A percentile compares a stretch with the other conserved stretches of the same genome.
Conservation (phyloP, 441 rosid genomes). For the Populus hybrid region DNA sequence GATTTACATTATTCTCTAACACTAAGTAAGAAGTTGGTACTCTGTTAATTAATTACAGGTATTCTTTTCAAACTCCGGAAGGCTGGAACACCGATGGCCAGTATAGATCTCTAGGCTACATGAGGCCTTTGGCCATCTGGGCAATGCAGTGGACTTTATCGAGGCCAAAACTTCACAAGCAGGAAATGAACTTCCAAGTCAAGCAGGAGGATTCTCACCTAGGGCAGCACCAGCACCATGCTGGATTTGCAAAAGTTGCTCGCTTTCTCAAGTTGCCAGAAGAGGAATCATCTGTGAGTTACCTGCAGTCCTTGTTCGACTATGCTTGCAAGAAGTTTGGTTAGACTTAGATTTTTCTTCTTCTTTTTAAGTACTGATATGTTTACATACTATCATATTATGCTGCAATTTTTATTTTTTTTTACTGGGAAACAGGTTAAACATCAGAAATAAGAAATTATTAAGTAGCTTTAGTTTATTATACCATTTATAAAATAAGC, state of each 20-base stretch:
- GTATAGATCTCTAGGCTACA: constrained; percentile 63
- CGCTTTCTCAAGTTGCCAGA: constrained; percentile 55
- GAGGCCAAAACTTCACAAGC: constrained; percentile 28
- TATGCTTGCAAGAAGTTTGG: constrained; percentile 51
- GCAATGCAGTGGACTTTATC: constrained; percentile 91
- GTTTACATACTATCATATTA: neutral
- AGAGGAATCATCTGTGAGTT: constrained; percentile 34
- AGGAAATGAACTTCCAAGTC: constrained; percentile 22
- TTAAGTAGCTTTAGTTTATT: too few species aligned
- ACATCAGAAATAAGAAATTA: too few species aligned
- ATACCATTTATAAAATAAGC: too few species aligned
- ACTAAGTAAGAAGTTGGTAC: too few species aligned
- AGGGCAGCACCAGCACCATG: constrained; percentile 28
- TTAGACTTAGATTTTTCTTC: neutral
- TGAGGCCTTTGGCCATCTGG: constrained; percentile 97
- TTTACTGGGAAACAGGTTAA: too few species aligned
- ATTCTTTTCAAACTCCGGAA: constrained; percentile 87
- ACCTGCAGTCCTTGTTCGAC: constrained; percentile 55
- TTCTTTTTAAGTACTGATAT: neutral
- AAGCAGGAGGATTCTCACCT: constrained; percentile 27
- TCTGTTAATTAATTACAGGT: constrained; percentile 32
- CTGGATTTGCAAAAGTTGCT: constrained; percentile 61
- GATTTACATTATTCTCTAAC: too few species aligned
- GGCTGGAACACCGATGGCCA: constrained; percentile 63
- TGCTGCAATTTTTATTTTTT: too few species aligned